phyloP scores from a whole-genome alignment of 176 grass and related monocot species.

The Echinochloa phyllopogon region DNA sequence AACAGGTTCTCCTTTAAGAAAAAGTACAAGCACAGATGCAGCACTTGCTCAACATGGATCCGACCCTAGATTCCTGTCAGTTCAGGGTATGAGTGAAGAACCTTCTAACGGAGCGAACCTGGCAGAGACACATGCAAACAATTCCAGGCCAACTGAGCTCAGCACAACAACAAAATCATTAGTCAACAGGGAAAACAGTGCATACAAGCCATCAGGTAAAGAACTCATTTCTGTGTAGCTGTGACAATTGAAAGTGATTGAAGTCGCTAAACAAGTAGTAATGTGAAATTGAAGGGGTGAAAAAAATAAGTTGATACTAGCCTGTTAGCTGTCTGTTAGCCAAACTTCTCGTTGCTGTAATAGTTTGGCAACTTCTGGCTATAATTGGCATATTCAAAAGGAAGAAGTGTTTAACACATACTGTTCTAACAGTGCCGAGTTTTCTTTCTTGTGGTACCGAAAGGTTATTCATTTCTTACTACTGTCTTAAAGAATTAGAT shows the following conservation, averaged over 20 bases:
- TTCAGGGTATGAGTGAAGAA: slow-evolving; percentile 14
- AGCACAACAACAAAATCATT: slow-evolving; percentile 25
- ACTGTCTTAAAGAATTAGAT: neutral
- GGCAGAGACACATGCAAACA: slow-evolving; percentile 13
- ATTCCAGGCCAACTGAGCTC: slow-evolving; percentile 36
- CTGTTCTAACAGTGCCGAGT: slow-evolving; percentile 5
- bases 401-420: slow-evolving; percentile 17
- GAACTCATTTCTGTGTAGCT: slow-evolving; percentile 23
- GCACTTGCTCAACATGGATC: slow-evolving; percentile 26
- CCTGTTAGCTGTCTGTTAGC: neutral
- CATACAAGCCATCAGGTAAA: slow-evolving; percentile 45
- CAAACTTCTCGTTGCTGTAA: neutral
- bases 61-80: slow-evolving; percentile 21
- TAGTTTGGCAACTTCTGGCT: slow-evolving; percentile 26
- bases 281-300: slow-evolving; percentile 10
- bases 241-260: slow-evolving; percentile 16
- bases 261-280: slow-evolving; percentile 3
- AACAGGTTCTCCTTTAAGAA: slow-evolving; percentile 41
- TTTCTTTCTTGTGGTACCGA: neutral
- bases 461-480: slow-evolving; percentile 6
- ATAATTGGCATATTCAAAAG: slow-evolving; percentile 22
- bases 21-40: slow-evolving; percentile 2
- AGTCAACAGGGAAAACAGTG: slow-evolving; percentile 30
- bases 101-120: slow-evolving; percentile 26
- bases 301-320: slow-evolving; percentile 15